Evolutionary conservation across 768 basidiomycete genomes (phyloP).

Genomic region (Auriscalpium microsporum): DNA sequence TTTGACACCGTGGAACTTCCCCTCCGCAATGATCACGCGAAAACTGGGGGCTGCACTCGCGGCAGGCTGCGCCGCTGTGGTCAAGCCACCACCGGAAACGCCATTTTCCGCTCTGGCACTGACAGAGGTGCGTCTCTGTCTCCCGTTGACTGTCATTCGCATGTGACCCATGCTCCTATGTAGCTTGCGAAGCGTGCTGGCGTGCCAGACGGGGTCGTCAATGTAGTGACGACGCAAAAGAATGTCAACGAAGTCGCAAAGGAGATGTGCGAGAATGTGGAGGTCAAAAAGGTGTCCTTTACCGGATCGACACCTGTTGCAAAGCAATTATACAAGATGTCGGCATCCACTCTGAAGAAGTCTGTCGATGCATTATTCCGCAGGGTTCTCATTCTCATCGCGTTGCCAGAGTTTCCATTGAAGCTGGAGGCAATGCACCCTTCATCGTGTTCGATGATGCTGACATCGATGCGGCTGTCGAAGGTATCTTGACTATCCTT

Average conservation of each 20-base stretch:
- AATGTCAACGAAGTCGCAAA: constrained; percentile 83
- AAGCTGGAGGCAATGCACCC: constrained; percentile 91
- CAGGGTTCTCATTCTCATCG: neutral
- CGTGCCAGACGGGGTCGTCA: constrained; percentile 90
- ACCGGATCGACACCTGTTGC: constrained; percentile 84
- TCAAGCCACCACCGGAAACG: constrained; percentile 93
- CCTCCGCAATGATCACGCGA: constrained; percentile 90
- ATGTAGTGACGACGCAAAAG: constrained; percentile 83
- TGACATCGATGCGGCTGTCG: constrained; percentile 85
- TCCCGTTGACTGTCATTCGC: neutral
- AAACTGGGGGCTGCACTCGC: constrained; percentile 86
- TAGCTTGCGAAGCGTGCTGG: constrained; percentile 86
- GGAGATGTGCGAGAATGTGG: constrained; percentile 86
- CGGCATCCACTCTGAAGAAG: constrained; percentile 79
- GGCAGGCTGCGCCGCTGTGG: constrained; percentile 92
- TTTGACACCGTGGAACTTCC: constrained; percentile 89
- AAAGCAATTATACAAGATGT: constrained; percentile 63
- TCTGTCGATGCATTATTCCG: constrained; percentile 21
- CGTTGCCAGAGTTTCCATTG: constrained; percentile 50
- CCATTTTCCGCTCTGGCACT: constrained; percentile 90
- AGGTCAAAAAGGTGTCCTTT: constrained; percentile 84
- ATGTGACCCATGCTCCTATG: neutral
- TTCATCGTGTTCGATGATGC: constrained; percentile 98
- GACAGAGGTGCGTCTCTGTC: constrained; percentile 53
- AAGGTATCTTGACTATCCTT: constrained; percentile 38